A percentile compares a stretch with the other conserved stretches of the same genome.
Evolutionary conservation across 345 rosid species (phyloP).

Genomic region (Mercurialis annua): DNA sequence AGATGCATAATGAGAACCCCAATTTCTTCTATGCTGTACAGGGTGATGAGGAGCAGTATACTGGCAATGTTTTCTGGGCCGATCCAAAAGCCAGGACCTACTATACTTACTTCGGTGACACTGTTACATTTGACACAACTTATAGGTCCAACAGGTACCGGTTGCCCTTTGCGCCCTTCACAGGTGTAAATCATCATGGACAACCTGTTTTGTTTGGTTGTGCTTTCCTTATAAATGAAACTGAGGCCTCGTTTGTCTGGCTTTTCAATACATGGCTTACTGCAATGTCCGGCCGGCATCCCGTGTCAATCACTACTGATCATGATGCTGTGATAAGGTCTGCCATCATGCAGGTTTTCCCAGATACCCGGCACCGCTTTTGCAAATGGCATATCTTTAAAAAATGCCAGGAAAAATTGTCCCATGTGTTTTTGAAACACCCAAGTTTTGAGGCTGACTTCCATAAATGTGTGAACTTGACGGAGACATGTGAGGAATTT

Average conservation of each 20-base stretch:
- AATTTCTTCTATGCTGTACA: conserved; percentile 50
- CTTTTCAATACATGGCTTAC: conserved; percentile 55
- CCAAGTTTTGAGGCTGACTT: conserved; percentile 51
- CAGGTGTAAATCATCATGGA: conserved; percentile 63
- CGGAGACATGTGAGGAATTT: conserved; percentile 50
- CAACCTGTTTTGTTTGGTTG: conserved; percentile 62
- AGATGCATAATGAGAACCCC: conserved; percentile 42
- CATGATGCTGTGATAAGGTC: conserved; percentile 50
- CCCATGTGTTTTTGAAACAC: conserved; percentile 39
- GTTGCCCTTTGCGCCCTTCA: conserved; percentile 54
- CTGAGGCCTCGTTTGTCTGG: conserved; percentile 60
- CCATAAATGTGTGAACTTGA: conserved; percentile 47
- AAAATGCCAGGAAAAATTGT: conserved; percentile 49
- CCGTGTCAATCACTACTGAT: conserved; percentile 59
- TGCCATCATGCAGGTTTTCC: conserved; percentile 53
- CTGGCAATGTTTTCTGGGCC: conserved; percentile 50
- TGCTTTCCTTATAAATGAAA: conserved; percentile 51
- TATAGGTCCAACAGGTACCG: conserved; percentile 48
- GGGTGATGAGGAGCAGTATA: conserved; percentile 36
- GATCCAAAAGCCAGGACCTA: conserved; percentile 43
- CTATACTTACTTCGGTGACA: conserved; percentile 50
- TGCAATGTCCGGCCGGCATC: conserved; percentile 51
- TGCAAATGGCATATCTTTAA: conserved; percentile 60
- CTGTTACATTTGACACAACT: conserved; percentile 48
- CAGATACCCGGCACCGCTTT: conserved; percentile 53